Percentiles rank a stretch among this genome's conserved stretches.
phyloP scores from a whole-genome alignment of 345 rosid genomes.

The Geranium brycei region DNA sequence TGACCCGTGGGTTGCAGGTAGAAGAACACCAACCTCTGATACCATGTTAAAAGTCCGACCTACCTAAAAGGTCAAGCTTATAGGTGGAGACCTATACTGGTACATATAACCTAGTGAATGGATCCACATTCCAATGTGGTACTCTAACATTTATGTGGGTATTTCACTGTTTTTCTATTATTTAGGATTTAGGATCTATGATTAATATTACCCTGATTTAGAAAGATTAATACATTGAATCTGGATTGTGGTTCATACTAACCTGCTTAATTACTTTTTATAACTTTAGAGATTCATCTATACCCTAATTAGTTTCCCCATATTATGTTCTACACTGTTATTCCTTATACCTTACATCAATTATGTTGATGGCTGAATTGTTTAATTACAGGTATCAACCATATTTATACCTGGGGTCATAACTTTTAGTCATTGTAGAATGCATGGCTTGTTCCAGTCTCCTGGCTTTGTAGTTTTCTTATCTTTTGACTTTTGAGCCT shows the following conservation, averaged over 20 bases:
- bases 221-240: not conserved
- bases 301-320: not conserved
- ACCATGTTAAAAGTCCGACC: too few species aligned
- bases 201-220: not conserved
- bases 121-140: too few species aligned
- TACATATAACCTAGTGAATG: too few species aligned
- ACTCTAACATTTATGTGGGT: not conserved
- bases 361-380: not conserved
- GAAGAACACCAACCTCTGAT: too few species aligned
- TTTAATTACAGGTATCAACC: not conserved
- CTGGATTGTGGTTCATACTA: not conserved
- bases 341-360: not conserved
- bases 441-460: too few species aligned
- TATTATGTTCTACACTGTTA: not conserved
- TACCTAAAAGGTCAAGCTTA: too few species aligned
- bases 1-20: too few species aligned
- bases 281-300: not conserved
- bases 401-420: not conserved
- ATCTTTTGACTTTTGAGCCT: too few species aligned
- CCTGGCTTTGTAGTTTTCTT: too few species aligned
- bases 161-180: not conserved
- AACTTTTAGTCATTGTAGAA: not conserved
- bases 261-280: not conserved
- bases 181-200: not conserved
- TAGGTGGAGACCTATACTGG: too few species aligned